A percentile compares a stretch with the other conserved stretches of the same genome.
Conservation (phyloP, 129 eudicot genomes). For the Silybum marianum region DNA sequence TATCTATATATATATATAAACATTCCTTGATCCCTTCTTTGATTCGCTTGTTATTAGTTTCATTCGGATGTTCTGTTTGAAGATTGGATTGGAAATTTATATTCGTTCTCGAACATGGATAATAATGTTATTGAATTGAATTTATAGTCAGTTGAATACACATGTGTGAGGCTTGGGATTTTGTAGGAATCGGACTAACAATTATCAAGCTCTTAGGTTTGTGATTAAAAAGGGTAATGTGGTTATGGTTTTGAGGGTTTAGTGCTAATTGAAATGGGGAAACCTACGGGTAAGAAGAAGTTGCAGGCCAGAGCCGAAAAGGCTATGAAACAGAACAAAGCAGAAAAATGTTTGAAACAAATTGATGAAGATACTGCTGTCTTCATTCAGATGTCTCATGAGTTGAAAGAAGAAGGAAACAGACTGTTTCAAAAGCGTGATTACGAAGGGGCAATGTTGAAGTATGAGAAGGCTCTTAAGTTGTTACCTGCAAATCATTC, state of each 20-base stretch:
- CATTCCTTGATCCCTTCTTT: conserved; percentile 3
- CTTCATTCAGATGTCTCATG: conserved; percentile 40
- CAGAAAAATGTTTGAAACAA: conserved; percentile 33
- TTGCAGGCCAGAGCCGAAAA: conserved; percentile 22
- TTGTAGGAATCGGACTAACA: neutral
- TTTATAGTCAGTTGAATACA: conserved; percentile 9
- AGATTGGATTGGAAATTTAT: neutral
- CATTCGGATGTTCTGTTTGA: neutral
- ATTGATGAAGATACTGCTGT: conserved; percentile 42
- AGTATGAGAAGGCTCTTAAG: conserved; percentile 40
- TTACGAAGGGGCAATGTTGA: conserved; percentile 39
- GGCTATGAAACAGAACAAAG: conserved; percentile 26
- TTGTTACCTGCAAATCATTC: conserved; percentile 33
- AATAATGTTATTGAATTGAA: neutral
- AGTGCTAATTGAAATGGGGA: conserved; percentile 27
- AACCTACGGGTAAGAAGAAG: conserved; percentile 44
- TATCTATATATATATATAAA: no score
- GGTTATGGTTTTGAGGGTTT: conserved; percentile 16
- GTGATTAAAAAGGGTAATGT: neutral
- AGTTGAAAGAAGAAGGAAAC: conserved; percentile 41
- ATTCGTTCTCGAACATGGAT: conserved; percentile 3
- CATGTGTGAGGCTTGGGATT: neutral
- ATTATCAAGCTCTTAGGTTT: conserved; percentile 1
- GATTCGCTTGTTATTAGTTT: neutral
- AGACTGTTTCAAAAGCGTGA: conserved; percentile 34